Percentiles rank a stretch among this genome's conserved stretches.
Conservation (phyloP, 768 basidiomycete genomes). For the Hypsizygus marmoreus region DNA sequence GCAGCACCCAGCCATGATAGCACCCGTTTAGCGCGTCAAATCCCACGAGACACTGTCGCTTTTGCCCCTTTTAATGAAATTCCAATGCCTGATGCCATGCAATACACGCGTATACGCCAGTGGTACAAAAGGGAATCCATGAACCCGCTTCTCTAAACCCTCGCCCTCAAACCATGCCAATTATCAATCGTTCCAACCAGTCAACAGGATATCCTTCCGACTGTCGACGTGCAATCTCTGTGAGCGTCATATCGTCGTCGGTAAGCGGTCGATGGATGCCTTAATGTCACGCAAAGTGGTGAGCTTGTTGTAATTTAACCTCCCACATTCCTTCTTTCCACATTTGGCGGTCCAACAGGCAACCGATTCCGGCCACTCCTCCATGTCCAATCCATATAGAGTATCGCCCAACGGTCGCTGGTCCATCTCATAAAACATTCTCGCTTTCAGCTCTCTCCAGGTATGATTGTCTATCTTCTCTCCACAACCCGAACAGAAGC, state of each 20-base stretch:
- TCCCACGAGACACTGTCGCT: no score
- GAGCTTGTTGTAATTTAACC: constrained; percentile 36
- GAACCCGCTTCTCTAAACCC: no score
- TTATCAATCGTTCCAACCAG: no score
- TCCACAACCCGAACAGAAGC: constrained; percentile 33
- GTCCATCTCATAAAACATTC: constrained; percentile 42
- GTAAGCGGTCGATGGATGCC: constrained; percentile 29
- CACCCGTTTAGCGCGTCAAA: no score
- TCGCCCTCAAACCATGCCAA: no score
- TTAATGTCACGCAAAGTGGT: constrained; percentile 33
- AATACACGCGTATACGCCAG: no score
- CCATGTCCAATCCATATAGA: constrained; percentile 38
- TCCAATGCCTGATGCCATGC: no score
- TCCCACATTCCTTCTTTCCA: constrained; percentile 27
- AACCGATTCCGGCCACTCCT: constrained; percentile 43
- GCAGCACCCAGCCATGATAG: no score
- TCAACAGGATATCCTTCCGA: no score
- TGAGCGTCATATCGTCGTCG: constrained; percentile 13
- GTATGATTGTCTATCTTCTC: constrained; percentile 34
- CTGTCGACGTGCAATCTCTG: not conserved
- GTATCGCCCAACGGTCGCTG: constrained; percentile 39
- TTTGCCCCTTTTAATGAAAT: no score
- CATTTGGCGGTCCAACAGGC: constrained; percentile 44
- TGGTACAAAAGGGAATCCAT: no score
- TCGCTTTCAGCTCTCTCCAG: constrained; percentile 42